These are phyloP conservation scores for Pholiota adiposa DNA, from an alignment of 1,284 basidiomycete species.

Conservation along the genomic window DNA sequence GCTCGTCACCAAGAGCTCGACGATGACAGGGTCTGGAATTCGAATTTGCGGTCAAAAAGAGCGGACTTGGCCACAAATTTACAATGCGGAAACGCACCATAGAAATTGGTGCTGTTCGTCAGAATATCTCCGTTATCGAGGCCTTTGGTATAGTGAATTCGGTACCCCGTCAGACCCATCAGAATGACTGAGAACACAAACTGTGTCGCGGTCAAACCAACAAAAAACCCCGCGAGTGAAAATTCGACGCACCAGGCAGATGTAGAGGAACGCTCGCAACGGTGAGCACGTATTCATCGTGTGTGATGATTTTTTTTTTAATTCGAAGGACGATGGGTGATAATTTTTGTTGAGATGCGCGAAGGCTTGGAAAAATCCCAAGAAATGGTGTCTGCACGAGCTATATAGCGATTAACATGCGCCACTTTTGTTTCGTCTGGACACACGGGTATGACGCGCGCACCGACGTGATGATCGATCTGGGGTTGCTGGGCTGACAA, in stretches of 20 bases:
- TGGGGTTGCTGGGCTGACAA: too few species aligned
- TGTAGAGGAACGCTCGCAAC: conserved; percentile 10
- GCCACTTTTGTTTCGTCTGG: not conserved
- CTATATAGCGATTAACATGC: not conserved
- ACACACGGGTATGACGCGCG: not conserved
- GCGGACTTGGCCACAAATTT: too few species aligned
- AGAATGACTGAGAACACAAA: conserved; percentile 24
- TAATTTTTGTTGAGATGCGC: not conserved
- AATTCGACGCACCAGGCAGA: conserved; percentile 10
- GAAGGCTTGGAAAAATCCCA: not conserved
- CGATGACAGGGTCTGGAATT: conserved; percentile 36
- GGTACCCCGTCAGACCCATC: conserved; percentile 38
- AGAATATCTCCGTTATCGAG: conserved; percentile 25
- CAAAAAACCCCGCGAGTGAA: not conserved
- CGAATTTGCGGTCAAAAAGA: not conserved
- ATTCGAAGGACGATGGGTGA: too few species aligned
- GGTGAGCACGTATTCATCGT: conserved; percentile 6
- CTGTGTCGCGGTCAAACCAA: conserved; percentile 10
- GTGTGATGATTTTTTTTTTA: not conserved
- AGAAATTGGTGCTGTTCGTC: conserved; percentile 27
- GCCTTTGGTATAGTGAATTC: conserved; percentile 36
- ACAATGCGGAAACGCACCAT: too few species aligned
- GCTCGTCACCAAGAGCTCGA: conserved; percentile 38
- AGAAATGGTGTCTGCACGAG: not conserved
- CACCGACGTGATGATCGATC: not conserved